Evolutionary conservation across 2,329 filamentous ascomycete species (phyloP).

Genomic region (Ceratocystis cacaofunesta): DNA sequence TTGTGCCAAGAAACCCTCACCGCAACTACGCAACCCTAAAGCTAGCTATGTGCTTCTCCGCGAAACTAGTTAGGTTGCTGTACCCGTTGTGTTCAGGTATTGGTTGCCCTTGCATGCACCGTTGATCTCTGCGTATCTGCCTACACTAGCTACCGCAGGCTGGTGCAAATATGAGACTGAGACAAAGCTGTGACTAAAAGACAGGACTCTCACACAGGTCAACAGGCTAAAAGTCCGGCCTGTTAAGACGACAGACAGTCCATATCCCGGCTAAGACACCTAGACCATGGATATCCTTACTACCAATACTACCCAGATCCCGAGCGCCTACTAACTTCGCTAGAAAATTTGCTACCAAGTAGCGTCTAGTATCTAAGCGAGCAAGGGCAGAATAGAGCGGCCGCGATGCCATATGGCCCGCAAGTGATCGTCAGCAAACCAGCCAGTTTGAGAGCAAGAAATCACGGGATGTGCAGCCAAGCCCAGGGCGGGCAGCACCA

Average conservation of each 20-base stretch:
- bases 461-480: not conserved
- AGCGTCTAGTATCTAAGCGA: not conserved
- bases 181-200: not conserved
- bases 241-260: not conserved
- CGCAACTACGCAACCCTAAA: no score
- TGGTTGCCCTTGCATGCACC: no score
- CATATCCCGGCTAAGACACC: not conserved
- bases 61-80: not conserved
- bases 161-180: not conserved
- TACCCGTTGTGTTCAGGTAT: no score
- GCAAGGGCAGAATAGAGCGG: not conserved
- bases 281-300: not conserved
- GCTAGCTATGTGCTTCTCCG: not conserved
- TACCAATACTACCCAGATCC: not conserved
- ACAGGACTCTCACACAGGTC: not conserved
- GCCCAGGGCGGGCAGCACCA: not conserved
- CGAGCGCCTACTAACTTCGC: not conserved
- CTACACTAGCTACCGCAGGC: no score
- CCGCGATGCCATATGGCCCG: not conserved
- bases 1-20: not conserved
- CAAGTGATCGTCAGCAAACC: not conserved
- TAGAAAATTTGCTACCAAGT: not conserved
- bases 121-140: no score
- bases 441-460: not conserved
- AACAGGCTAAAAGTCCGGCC: not conserved